Evolutionary conservation across 768 basidiomycete genomes (phyloP), one percentile per base, ranked within the genome.

Genomic region (Lactifluus rugatus): DNA sequence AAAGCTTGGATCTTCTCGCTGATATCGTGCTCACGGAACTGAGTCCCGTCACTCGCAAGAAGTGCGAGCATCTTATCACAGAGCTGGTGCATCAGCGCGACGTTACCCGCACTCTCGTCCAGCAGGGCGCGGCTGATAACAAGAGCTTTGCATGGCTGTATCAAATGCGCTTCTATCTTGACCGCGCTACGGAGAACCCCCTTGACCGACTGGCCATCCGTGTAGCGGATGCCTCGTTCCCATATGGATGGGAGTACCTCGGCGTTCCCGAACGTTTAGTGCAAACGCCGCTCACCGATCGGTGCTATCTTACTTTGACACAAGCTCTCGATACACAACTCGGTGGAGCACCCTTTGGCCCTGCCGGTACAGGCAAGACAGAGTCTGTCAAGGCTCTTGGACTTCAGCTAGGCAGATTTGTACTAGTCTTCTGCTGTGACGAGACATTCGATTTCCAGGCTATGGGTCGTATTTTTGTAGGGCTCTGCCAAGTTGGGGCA

Each of bases 391-490:
- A 99, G 72, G 94, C 96, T 2, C 83, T 99, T 21, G 96, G 96
- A 50, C 92, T 97, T 2, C 94, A 96, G 66, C 83, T 99, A 5
- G 96, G 96, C 41, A 85, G 96, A 37, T 99, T 99, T 67, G 96
- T 99, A n/a, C 79, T 99, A 48, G 96, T 99, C n/a, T 99, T 99
- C 75, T 98, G 96, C 70, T 99, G 96, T 68, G 96, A 99, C 71
- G 96, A 99, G 71, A 96, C 91, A 0, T 98, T 99, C 72, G 96
- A 99, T 72, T 98, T 98, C 78, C 94, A 98, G 70, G 96, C 96
- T 1, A 98, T 99, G 96, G 96, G 96, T 62, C 89, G 96, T 62
- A 98, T 99, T 65, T 99, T 99, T 69, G 85, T 98, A 66, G 96
- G 96, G 52, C 81, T 99, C 14, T 99, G 96, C 73, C 94, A 96